Conservation (phyloP, 1,139 yeast species). For the Schizosaccharomyces versatilis region DNA sequence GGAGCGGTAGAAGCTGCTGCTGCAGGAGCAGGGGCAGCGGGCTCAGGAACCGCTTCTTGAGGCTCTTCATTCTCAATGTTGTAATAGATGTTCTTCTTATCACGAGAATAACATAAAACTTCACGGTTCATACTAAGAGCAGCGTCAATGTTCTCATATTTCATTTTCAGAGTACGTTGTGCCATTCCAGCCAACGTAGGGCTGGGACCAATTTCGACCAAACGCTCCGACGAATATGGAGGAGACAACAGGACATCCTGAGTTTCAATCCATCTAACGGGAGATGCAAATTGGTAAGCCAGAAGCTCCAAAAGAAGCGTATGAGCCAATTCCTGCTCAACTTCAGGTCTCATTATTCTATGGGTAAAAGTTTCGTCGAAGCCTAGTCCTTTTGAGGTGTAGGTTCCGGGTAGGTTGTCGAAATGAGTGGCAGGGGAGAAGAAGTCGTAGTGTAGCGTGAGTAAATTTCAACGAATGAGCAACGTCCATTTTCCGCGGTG, state of each 20-base stretch:
- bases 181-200: conserved; percentile 99
- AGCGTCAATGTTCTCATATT: conserved; percentile 92
- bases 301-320: conserved; percentile 78
- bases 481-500: no score
- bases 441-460: background rate
- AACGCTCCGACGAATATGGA: conserved; percentile 61
- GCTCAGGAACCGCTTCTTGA: conserved; percentile 25
- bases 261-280: conserved; percentile 98
- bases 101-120: conserved; percentile 85
- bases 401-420: background rate
- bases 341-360: conserved; percentile 68
- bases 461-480: background rate
- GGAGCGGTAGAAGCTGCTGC: conserved; percentile 22
- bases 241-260: conserved; percentile 90
- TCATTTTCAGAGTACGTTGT: conserved; percentile 81
- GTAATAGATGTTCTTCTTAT: conserved; percentile 86
- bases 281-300: conserved; percentile 97
- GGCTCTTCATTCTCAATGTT: conserved; percentile 62
- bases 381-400: no score
- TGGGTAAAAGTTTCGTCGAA: background rate
- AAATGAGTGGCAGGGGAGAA: background rate
- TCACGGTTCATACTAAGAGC: conserved; percentile 92
- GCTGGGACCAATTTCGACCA: conserved; percentile 95
- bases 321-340: conserved; percentile 93
- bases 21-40: conserved; percentile 17